These are phyloP conservation scores for Coniosporium tulheliwenetii DNA, from an alignment of 2,329 filamentous ascomycete species.

Conservation along the genomic window DNA sequence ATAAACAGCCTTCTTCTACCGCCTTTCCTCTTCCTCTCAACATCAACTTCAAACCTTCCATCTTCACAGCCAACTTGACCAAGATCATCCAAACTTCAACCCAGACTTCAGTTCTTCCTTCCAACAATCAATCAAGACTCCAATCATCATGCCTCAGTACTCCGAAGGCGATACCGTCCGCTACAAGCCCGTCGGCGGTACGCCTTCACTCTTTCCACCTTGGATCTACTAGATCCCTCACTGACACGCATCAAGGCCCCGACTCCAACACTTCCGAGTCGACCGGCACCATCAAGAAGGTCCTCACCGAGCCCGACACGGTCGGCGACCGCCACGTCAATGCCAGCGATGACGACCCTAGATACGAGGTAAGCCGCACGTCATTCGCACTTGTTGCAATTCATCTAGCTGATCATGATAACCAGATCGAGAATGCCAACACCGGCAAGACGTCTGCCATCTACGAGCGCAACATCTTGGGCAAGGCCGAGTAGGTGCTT, in stretches of 20 bases:
- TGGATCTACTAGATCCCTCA: not conserved
- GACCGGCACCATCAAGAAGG: constrained; percentile 19
- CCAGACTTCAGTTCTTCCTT: not conserved
- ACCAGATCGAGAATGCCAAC: constrained; percentile 17
- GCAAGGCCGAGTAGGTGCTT: constrained; percentile 1
- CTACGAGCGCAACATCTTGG: constrained; percentile 16
- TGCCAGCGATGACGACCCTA: constrained; percentile 17
- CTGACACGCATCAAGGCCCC: constrained; percentile 13
- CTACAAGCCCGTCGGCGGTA: constrained; percentile 27
- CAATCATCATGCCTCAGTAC: constrained; percentile 7
- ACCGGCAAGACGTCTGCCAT: constrained; percentile 16
- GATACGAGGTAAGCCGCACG: constrained; percentile 19
- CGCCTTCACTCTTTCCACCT: constrained; percentile 1
- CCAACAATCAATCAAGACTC: not conserved
- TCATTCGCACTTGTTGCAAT: not conserved
- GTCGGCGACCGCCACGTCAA: constrained; percentile 20
- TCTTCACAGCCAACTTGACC: not conserved
- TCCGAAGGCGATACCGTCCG: constrained; percentile 19
- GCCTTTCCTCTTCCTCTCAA: too few relatives aligned
- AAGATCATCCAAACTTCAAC: not conserved
- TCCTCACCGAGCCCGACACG: constrained; percentile 17
- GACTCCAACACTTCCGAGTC: constrained; percentile 22
- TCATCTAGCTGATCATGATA: not conserved
- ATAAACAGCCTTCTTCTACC: too few relatives aligned
- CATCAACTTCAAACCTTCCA: too few relatives aligned